Evolutionary conservation across 176 grass and related monocot genomes (phyloP).

Genomic region (Lolium perenne): DNA sequence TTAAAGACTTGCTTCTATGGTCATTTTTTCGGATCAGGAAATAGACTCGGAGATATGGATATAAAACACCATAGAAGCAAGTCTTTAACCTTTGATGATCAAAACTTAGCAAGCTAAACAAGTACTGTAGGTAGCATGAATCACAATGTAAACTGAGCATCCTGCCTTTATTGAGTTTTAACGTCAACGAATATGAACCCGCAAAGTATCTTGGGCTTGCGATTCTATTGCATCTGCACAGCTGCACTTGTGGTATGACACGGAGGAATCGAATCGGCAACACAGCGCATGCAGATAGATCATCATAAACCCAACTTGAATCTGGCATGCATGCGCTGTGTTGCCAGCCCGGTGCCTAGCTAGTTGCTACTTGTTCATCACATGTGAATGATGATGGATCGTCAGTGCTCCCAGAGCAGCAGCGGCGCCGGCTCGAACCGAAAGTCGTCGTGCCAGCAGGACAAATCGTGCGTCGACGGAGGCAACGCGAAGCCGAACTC

Average conservation of each 20-base stretch:
- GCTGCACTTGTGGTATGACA: background rate
- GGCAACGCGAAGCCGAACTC: constrained; percentile 44
- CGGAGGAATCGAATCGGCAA: background rate
- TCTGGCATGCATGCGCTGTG: constrained; percentile 8
- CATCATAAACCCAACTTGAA: constrained; percentile 11
- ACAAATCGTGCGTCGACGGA: constrained; percentile 20
- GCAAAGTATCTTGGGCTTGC: background rate
- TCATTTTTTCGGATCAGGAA: background rate
- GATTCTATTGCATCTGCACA: background rate
- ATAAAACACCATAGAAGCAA: background rate
- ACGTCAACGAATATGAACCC: background rate
- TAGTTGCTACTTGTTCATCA: background rate
- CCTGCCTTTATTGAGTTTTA: background rate
- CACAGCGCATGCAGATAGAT: background rate
- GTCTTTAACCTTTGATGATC: background rate
- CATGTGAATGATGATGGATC: background rate
- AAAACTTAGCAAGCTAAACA: background rate
- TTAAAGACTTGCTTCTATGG: no score
- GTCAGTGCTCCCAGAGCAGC: constrained; percentile 58
- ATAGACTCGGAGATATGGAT: background rate
- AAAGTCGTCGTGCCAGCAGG: constrained; percentile 34
- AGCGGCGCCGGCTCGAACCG: constrained; percentile 30
- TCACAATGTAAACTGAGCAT: background rate
- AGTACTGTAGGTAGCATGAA: background rate
- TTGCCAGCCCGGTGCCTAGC: background rate